A percentile compares a stretch with the other conserved stretches of the same genome.
These are phyloP conservation scores for Leptodontidium sp. DNA, from an alignment of 2,329 filamentous ascomycete species.

Conservation along the genomic window DNA sequence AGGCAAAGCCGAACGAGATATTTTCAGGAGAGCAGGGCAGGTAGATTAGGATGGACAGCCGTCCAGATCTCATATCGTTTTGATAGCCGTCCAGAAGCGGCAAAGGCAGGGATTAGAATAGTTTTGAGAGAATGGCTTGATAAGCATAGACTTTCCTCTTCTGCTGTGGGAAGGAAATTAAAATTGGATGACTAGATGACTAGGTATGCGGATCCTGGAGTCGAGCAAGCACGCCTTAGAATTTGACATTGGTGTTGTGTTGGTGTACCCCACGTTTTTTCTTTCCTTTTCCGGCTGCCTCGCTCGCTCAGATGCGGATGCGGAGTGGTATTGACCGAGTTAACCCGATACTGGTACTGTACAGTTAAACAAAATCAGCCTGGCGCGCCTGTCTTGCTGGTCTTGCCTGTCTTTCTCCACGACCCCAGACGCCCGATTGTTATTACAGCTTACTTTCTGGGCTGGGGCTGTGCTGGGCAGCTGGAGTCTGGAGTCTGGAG, in stretches of 20 bases:
- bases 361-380: neutral
- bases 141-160: neutral
- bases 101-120: neutral
- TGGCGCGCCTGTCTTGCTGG: neutral
- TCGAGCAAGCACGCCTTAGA: too few relatives aligned
- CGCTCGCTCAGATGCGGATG: neutral
- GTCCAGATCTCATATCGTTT: constrained; percentile 3
- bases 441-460: neutral
- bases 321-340: constrained; percentile 2
- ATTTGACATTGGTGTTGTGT: too few relatives aligned
- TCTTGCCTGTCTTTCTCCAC: constrained; percentile 4
- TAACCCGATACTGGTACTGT: neutral
- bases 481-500: neutral
- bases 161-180: neutral
- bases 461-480: neutral
- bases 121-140: neutral
- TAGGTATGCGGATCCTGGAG: too few relatives aligned
- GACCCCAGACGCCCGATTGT: constrained; percentile 11
- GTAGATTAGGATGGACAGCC: neutral
- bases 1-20: neutral
- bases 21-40: too few relatives aligned
- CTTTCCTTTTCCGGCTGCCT: neutral
- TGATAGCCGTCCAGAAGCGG: constrained; percentile 1
- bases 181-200: too few relatives aligned
- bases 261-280: constrained; percentile 2